Conservation (phyloP, 352 stramenopile species). For the Pythium brassicae region DNA sequence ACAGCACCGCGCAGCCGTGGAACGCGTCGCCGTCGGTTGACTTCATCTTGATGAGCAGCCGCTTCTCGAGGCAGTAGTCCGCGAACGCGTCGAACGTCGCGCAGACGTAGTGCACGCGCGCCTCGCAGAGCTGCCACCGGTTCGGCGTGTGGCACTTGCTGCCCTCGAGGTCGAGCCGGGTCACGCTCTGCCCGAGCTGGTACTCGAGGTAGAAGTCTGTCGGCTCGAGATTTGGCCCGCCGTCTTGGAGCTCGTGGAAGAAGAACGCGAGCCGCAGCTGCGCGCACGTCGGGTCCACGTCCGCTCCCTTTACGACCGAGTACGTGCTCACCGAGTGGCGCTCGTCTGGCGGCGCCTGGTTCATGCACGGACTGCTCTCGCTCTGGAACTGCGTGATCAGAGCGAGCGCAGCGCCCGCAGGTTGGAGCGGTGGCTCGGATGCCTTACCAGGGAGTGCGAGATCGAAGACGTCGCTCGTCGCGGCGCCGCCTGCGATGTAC, state of each 20-base stretch:
- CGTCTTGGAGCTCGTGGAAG: slow-evolving; percentile 83
- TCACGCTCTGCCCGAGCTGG: slow-evolving; percentile 61
- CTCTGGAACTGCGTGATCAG: slow-evolving; percentile 13
- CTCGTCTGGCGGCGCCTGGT: slow-evolving; percentile 9
- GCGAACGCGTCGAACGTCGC: slow-evolving; percentile 63
- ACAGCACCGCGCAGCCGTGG: slow-evolving; percentile 51
- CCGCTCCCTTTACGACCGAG: slow-evolving; percentile 20
- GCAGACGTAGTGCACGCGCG: slow-evolving; percentile 62
- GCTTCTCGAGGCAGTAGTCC: slow-evolving; percentile 62
- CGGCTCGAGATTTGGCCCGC: slow-evolving; percentile 36
- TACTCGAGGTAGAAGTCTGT: slow-evolving; percentile 80
- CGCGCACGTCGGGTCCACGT: slow-evolving; percentile 68
- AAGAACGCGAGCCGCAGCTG: slow-evolving; percentile 74
- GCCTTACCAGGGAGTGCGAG: slow-evolving; percentile 2
- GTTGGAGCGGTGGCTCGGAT: not conserved
- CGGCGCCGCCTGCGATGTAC: not conserved
- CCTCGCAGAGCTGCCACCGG: slow-evolving; percentile 79
- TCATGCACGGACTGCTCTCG: slow-evolving; percentile 12
- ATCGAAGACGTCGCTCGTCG: slow-evolving; percentile 16
- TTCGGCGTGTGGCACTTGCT: slow-evolving; percentile 79
- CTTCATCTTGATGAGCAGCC: slow-evolving; percentile 70
- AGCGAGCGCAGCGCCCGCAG: slow-evolving; percentile 1
- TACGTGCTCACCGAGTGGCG: slow-evolving; percentile 13
- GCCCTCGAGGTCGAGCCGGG: slow-evolving; percentile 58
- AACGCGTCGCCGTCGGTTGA: slow-evolving; percentile 23